Evolutionary conservation across 768 basidiomycete genomes (phyloP).

Genomic region (Rhizopogon vesiculosus): DNA sequence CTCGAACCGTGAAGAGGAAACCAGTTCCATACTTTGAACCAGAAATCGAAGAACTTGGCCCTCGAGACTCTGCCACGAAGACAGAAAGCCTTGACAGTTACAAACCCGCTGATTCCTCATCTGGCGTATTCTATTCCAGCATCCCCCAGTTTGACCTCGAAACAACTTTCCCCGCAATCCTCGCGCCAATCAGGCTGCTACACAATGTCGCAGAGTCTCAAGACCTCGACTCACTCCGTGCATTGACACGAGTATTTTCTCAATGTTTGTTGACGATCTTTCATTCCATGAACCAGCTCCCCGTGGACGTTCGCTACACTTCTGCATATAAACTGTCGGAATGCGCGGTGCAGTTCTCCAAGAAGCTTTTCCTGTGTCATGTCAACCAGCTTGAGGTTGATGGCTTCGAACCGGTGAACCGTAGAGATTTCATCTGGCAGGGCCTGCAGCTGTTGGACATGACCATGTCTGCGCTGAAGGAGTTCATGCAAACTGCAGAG

Average conservation of each 20-base stretch:
- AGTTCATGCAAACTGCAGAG: conserved; percentile 26
- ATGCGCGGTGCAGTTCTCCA: conserved; percentile 15
- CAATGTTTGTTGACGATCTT: conserved; percentile 23
- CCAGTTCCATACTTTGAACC: neutral
- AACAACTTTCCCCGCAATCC: conserved; percentile 32
- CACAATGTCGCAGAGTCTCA: conserved; percentile 15
- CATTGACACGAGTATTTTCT: conserved; percentile 20
- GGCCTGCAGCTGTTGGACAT: conserved; percentile 25
- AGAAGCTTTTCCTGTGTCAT: conserved; percentile 17
- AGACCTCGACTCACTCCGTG: conserved; percentile 23
- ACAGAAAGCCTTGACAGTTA: conserved; percentile 21
- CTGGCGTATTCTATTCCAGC: conserved; percentile 3
- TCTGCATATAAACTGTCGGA: conserved; percentile 18
- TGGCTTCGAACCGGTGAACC: neutral
- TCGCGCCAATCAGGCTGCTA: conserved; percentile 24
- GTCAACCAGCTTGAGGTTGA: conserved; percentile 8
- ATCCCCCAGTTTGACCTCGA: conserved; percentile 25
- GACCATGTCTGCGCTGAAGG: conserved; percentile 26
- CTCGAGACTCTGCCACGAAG: conserved; percentile 4
- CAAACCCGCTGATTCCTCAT: conserved; percentile 21
- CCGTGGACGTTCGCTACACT: conserved; percentile 13
- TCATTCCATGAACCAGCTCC: conserved; percentile 19
- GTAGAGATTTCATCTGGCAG: conserved; percentile 8
- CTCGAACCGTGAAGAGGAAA: neutral
- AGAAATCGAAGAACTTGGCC: neutral